A percentile compares a stretch with the other conserved stretches of the same genome.
These are phyloP conservation scores for Santalum album DNA, from an alignment of 164 flowering plant species.

Conservation along the genomic window DNA sequence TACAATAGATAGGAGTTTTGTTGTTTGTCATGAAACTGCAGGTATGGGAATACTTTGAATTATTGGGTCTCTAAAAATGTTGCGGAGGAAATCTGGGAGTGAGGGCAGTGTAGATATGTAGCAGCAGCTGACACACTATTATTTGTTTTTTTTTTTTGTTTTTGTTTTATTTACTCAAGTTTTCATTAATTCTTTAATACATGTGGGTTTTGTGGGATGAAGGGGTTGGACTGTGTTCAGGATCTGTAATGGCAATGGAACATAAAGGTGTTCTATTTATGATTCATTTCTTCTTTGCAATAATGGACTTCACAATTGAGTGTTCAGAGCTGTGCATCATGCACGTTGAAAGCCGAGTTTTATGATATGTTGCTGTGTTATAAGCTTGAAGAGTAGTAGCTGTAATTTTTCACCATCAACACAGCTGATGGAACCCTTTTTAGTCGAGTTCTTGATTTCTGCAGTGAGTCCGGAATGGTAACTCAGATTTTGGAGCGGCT, in stretches of 20 bases:
- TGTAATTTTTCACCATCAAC: too few species aligned
- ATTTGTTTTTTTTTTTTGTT: slow-evolving; percentile 11
- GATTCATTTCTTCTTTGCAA: slow-evolving; percentile 17
- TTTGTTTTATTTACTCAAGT: too few species aligned
- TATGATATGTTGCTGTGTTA: too few species aligned
- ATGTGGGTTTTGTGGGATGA: slow-evolving; percentile 16
- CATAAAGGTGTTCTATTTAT: slow-evolving; percentile 9
- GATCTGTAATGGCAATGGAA: slow-evolving; percentile 17
- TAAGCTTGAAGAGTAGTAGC: too few species aligned
- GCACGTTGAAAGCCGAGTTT: too few species aligned
- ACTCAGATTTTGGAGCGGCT: too few species aligned
- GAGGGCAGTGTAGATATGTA: slow-evolving; percentile 19
- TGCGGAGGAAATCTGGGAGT: not conserved
- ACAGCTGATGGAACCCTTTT: too few species aligned
- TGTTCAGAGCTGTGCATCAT: not conserved
- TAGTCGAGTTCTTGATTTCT: too few species aligned
- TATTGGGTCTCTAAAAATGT: too few species aligned
- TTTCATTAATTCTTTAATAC: slow-evolving; percentile 28
- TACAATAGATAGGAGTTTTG: not conserved
- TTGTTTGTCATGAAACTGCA: slow-evolving; percentile 6
- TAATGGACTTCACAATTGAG: slow-evolving; percentile 8
- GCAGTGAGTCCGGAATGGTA: too few species aligned
- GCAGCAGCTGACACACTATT: slow-evolving; percentile 7
- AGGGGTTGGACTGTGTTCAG: slow-evolving; percentile 14
- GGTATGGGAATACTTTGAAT: not conserved